Evolutionary conservation across 495 filamentous ascomycete species (phyloP).

Genomic region (Aspergillus sclerotiicarbonarius): DNA sequence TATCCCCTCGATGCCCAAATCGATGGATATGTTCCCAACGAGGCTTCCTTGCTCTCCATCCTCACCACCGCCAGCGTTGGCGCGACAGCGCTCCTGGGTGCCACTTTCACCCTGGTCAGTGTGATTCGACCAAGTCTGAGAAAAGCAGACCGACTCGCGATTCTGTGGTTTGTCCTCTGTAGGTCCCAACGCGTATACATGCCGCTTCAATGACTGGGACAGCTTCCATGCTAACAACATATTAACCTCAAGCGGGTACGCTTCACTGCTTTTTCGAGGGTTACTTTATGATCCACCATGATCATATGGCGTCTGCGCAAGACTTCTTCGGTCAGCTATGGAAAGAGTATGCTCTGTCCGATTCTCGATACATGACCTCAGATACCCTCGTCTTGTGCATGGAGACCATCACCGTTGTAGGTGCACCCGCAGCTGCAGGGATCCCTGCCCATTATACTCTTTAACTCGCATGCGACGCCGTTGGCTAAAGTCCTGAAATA

Average conservation of each 20-base stretch:
- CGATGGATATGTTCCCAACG: conserved; percentile 60
- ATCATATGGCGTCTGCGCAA: conserved; percentile 54
- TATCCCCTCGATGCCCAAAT: conserved; percentile 64
- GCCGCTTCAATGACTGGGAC: not conserved
- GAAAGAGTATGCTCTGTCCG: conserved; percentile 85
- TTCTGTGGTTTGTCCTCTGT: conserved; percentile 69
- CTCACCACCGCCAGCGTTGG: conserved; percentile 52
- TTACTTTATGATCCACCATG: conserved; percentile 72
- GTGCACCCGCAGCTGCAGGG: conserved; percentile 22
- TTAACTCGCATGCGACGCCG: not conserved
- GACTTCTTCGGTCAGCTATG: conserved; percentile 76
- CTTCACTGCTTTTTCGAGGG: conserved; percentile 84
- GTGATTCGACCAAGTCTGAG: conserved; percentile 46
- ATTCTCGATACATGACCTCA: conserved; percentile 77
- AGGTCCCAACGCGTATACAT: conserved; percentile 26
- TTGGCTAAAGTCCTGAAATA: conserved; percentile 21
- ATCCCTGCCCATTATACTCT: not conserved
- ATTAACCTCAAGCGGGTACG: conserved; percentile 48
- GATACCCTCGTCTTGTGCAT: conserved; percentile 82
- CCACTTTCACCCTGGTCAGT: conserved; percentile 48
- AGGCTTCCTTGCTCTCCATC: conserved; percentile 51
- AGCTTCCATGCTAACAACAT: conserved; percentile 8
- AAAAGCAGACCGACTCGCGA: conserved; percentile 50
- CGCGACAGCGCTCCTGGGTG: conserved; percentile 49
- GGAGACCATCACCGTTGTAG: conserved; percentile 77